Evolutionary conservation across 441 rosid species (phyloP).

Genomic region (Pelargonium fulgidum): DNA sequence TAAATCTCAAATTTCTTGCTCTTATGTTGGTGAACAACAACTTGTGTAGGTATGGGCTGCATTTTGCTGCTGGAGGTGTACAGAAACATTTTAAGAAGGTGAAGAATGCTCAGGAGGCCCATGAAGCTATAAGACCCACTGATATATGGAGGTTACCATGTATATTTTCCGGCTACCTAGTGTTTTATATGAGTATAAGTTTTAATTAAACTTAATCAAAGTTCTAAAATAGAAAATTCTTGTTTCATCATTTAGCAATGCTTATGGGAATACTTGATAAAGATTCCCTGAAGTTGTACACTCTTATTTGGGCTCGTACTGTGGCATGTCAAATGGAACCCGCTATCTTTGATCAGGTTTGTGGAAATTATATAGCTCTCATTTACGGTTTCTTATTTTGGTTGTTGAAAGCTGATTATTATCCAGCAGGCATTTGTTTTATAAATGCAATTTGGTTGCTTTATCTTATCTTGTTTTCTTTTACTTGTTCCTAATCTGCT

Average conservation of each 20-base stretch:
- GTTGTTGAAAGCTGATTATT: neutral
- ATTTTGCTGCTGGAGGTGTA: slow-evolving; percentile 48
- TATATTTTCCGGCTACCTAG: slow-evolving; percentile 30
- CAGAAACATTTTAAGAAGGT: slow-evolving; percentile 88
- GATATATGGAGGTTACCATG: slow-evolving; percentile 72
- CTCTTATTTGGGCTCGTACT: slow-evolving; percentile 88
- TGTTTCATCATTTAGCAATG: slow-evolving; percentile 46
- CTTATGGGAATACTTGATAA: slow-evolving; percentile 69
- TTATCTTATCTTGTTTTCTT: slow-evolving; percentile 6
- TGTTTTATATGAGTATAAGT: neutral
- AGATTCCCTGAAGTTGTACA: slow-evolving; percentile 80
- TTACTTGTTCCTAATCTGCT: neutral
- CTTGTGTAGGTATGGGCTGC: slow-evolving; percentile 62
- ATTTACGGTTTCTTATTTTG: neutral
- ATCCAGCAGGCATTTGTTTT: neutral
- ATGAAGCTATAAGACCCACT: slow-evolving; percentile 98
- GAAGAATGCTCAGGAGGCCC: slow-evolving; percentile 98
- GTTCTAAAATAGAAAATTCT: slow-evolving; percentile 13
- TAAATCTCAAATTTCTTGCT: slow-evolving; percentile 5
- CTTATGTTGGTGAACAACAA: slow-evolving; percentile 12
- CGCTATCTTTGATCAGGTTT: slow-evolving; percentile 62
- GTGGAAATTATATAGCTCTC: slow-evolving; percentile 11
- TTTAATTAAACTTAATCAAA: neutral
- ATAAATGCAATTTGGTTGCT: neutral
- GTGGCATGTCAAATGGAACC: slow-evolving; percentile 97